These are phyloP conservation scores for Microdochium trichocladiopsis DNA, from an alignment of 2,329 filamentous ascomycete species.

Conservation along the genomic window DNA sequence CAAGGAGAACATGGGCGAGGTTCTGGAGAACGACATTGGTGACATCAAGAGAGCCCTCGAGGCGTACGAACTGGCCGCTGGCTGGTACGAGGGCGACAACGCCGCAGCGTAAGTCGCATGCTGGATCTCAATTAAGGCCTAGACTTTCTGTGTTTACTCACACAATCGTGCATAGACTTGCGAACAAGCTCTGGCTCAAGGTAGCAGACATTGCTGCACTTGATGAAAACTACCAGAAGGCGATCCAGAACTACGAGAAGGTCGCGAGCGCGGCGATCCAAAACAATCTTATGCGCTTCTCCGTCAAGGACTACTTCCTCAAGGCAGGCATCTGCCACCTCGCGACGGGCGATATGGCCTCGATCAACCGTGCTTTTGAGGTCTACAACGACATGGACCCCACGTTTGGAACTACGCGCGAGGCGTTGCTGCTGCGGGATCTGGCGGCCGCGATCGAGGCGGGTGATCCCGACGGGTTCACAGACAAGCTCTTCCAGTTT, in stretches of 20 bases:
- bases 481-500: constrained; percentile 80
- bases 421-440: constrained; percentile 75
- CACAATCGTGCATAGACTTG: constrained; percentile 49
- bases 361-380: constrained; percentile 71
- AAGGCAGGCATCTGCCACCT: constrained; percentile 92
- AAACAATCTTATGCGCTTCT: constrained; percentile 91
- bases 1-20: constrained; percentile 80
- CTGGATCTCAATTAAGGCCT: not conserved
- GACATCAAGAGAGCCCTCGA: constrained; percentile 74
- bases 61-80: constrained; percentile 77
- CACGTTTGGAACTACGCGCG: constrained; percentile 68
- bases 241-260: constrained; percentile 76
- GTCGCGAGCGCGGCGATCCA: constrained; percentile 71
- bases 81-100: constrained; percentile 85
- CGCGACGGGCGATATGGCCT: constrained; percentile 65
- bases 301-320: constrained; percentile 91
- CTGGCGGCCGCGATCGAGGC: constrained; percentile 68
- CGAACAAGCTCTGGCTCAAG: constrained; percentile 92
- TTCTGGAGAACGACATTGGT: constrained; percentile 75
- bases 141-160: not conserved
- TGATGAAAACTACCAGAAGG: constrained; percentile 76
- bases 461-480: constrained; percentile 75
- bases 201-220: constrained; percentile 81
- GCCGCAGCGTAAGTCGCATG: constrained; percentile 63
- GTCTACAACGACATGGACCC: constrained; percentile 76